Percentiles rank a stretch among this genome's conserved stretches.
These are phyloP conservation scores for Omphalea diandra DNA, from an alignment of 441 rosid genomes.

Conservation along the genomic window DNA sequence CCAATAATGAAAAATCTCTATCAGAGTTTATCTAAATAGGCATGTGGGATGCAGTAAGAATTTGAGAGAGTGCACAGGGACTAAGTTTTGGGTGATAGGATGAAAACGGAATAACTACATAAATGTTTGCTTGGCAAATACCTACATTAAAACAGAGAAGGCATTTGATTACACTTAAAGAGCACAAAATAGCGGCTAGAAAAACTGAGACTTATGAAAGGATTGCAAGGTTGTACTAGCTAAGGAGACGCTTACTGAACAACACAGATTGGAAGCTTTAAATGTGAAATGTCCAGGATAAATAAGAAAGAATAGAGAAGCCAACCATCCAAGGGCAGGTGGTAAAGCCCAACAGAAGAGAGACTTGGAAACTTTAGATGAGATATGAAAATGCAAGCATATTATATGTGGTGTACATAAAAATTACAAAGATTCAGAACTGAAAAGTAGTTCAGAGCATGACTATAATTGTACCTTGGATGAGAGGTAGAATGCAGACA, in stretches of 20 bases:
- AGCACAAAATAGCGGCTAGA: neutral
- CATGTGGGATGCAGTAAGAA: too few relatives aligned
- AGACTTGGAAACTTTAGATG: too few relatives aligned
- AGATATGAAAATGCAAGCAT: neutral
- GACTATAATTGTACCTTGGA: conserved; percentile 56
- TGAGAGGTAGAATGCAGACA: conserved; percentile 63
- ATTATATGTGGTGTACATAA: too few relatives aligned
- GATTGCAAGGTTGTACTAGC: neutral
- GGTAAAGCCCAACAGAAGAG: neutral
- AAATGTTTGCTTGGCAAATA: too few relatives aligned
- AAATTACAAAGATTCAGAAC: neutral
- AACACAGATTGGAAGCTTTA: neutral
- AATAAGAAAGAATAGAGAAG: neutral
- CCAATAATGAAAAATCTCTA: neutral
- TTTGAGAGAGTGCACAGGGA: too few relatives aligned
- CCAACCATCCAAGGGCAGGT: neutral
- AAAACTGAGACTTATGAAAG: neutral
- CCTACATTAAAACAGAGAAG: too few relatives aligned
- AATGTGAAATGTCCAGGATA: neutral
- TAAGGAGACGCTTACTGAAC: neutral
- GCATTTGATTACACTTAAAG: neutral
- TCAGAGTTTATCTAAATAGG: too few relatives aligned
- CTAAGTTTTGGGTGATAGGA: too few relatives aligned
- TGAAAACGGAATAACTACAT: too few relatives aligned
- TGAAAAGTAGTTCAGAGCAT: neutral